Base-by-base conservation (phyloP, 805 yeast species). In the Kodamaea kakaduensis region DNA sequence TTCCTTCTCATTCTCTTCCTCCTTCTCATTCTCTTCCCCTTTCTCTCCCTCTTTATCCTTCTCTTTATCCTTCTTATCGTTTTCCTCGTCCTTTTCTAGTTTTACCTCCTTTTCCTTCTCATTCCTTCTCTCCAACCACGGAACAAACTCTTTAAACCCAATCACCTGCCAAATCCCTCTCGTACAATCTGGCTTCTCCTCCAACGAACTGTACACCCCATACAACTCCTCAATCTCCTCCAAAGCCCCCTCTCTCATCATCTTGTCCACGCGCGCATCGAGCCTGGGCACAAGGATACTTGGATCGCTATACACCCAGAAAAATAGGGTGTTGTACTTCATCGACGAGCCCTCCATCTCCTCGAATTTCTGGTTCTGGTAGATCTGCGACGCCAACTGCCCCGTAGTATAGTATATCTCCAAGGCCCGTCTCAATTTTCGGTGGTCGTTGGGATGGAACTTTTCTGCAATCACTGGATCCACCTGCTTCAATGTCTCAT, bases 81-180 rank as follows among this genome's bases (percentile, higher is more conserved):
- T 25, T 6, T 9, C 13, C 9, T 26, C 25, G n/a, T n/a, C 6
- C 12, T n/a, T n/a, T n/a, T n/a, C n/a, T n/a, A n/a, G n/a, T n/a
- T n/a, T n/a, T n/a, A n/a, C n/a, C n/a, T n/a, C n/a, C n/a, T n/a
- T n/a, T 6, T 26, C 17, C n/a, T 26, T 16, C 12, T 26, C 17
- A n/a, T 6, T 25, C 12, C 12, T n/a, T 4, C 17, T 24, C 37
- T 54, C 54, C 16, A 77, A 47, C 83, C 84, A 86, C 1, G 94
- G 90, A 23, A 85, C 51, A 51, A 87, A 87, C 51, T 87, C 96
- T 54, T 86, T 85, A 59, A 85, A 93, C 1, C 97, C 97, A 50
- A 90, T 85, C 1, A 85, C 96, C 60, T 93, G 97, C 88, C 88
- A 88, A 0, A 90, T 73, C 2, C 97, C 97, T 39, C 72, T 65